phyloP scores from a whole-genome alignment of 306 rosid genomes.

The Fagus crenata region DNA sequence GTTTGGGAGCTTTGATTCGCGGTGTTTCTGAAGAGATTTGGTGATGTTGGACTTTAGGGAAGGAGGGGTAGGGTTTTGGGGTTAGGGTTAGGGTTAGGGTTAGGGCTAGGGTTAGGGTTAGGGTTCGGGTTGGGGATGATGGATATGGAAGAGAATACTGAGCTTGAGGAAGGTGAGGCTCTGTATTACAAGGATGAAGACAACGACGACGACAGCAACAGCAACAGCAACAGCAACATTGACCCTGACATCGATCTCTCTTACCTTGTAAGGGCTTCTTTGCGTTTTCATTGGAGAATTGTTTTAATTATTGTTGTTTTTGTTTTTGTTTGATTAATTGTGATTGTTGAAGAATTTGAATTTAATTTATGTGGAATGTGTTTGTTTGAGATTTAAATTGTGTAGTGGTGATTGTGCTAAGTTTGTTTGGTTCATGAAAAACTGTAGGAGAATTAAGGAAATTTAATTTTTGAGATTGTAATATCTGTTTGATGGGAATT shows the following conservation, averaged over 20 bases:
- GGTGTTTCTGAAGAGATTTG: slow-evolving; percentile 34
- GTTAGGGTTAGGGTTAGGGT: slow-evolving; percentile 45
- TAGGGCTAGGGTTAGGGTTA: slow-evolving; percentile 19
- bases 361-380: slow-evolving; percentile 8
- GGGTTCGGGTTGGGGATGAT: slow-evolving; percentile 20
- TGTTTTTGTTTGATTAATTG: not conserved
- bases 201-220: not conserved
- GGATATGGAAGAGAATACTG: slow-evolving; percentile 50
- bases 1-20: slow-evolving; percentile 35
- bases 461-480: slow-evolving; percentile 14
- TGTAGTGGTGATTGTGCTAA: not conserved
- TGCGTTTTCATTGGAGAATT: slow-evolving; percentile 32
- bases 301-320: slow-evolving; percentile 9
- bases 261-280: slow-evolving; percentile 71
- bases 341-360: slow-evolving; percentile 2
- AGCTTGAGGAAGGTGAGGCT: slow-evolving; percentile 84
- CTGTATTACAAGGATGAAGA: slow-evolving; percentile 52
- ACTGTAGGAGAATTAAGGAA: slow-evolving; percentile 10
- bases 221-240: slow-evolving; percentile 18
- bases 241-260: slow-evolving; percentile 61
- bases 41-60: slow-evolving; percentile 85
- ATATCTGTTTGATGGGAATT: not conserved
- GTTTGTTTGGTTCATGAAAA: slow-evolving; percentile 22
- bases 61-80: slow-evolving; percentile 43
- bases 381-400: slow-evolving; percentile 29